These are phyloP conservation scores for Blastobotrys elegans DNA, from an alignment of 1,139 yeast species.

Conservation along the genomic window DNA sequence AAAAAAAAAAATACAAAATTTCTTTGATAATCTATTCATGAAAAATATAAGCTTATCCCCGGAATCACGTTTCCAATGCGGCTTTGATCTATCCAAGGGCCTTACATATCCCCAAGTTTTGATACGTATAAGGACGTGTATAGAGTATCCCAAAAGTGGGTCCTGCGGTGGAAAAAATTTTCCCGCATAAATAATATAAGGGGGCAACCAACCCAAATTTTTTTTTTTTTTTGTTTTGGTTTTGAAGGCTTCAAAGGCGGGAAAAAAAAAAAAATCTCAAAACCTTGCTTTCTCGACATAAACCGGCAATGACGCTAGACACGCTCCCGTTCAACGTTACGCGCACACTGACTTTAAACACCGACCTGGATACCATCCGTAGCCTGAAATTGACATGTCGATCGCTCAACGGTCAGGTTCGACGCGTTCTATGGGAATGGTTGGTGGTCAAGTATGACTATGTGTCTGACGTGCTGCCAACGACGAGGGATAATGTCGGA, in stretches of 20 bases:
- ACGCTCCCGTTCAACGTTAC: not conserved
- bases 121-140: too few species aligned
- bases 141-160: too few species aligned
- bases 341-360: too few species aligned
- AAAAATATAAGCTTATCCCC: too few species aligned
- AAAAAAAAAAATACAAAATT: too few species aligned
- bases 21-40: too few species aligned
- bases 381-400: not conserved
- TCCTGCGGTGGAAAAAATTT: too few species aligned
- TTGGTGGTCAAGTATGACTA: constrained; percentile 7
- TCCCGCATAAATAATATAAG: too few species aligned
- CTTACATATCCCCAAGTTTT: too few species aligned
- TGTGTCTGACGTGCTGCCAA: constrained; percentile 10
- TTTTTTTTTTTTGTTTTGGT: not conserved
- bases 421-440: not conserved
- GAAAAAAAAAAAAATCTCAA: not conserved
- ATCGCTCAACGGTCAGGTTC: not conserved
- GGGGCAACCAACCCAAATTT: too few species aligned
- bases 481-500: not conserved
- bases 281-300: not conserved
- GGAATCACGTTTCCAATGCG: too few species aligned
- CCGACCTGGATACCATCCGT: not conserved
- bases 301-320: not conserved
- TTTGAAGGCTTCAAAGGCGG: not conserved
- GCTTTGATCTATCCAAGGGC: too few species aligned